Evolutionary conservation across 2,329 filamentous ascomycete genomes (phyloP).

Genomic region (Lachnellula suecica): DNA sequence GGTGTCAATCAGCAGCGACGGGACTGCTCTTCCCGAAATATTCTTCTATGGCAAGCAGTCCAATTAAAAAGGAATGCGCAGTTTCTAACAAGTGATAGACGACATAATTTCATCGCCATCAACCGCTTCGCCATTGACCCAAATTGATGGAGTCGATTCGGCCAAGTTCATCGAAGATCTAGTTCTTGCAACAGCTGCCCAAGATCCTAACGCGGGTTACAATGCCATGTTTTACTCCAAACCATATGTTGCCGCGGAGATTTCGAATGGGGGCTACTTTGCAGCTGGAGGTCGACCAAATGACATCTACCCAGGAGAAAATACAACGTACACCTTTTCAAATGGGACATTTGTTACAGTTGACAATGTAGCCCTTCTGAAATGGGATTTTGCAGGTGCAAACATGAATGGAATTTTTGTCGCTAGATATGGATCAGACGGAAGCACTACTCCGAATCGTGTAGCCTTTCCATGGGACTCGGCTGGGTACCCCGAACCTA

Average conservation of each 20-base stretch:
- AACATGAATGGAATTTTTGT: not conserved
- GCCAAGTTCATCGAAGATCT: slow-evolving; percentile 45
- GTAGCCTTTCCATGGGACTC: not conserved
- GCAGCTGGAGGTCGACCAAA: slow-evolving; percentile 32
- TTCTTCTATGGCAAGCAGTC: slow-evolving; percentile 45
- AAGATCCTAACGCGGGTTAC: slow-evolving; percentile 37
- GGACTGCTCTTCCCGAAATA: slow-evolving; percentile 52
- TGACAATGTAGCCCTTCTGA: slow-evolving; percentile 33
- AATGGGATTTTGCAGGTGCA: slow-evolving; percentile 25
- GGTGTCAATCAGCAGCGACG: slow-evolving; percentile 58
- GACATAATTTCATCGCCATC: slow-evolving; percentile 33
- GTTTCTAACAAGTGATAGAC: not conserved
- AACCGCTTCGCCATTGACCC: slow-evolving; percentile 43
- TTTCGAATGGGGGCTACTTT: slow-evolving; percentile 31
- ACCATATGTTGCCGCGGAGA: slow-evolving; percentile 11
- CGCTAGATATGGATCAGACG: not conserved
- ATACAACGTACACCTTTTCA: slow-evolving; percentile 34
- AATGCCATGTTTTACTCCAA: slow-evolving; percentile 37
- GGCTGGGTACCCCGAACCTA: slow-evolving; percentile 9
- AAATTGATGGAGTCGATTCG: slow-evolving; percentile 53
- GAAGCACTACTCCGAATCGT: not conserved
- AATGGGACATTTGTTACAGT: slow-evolving; percentile 34
- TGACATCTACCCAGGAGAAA: slow-evolving; percentile 35
- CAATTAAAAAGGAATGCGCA: not conserved
- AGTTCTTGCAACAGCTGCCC: slow-evolving; percentile 30